Conservation (phyloP, 2,329 filamentous ascomycete genomes). For the Rhynchosporium agropyri region DNA sequence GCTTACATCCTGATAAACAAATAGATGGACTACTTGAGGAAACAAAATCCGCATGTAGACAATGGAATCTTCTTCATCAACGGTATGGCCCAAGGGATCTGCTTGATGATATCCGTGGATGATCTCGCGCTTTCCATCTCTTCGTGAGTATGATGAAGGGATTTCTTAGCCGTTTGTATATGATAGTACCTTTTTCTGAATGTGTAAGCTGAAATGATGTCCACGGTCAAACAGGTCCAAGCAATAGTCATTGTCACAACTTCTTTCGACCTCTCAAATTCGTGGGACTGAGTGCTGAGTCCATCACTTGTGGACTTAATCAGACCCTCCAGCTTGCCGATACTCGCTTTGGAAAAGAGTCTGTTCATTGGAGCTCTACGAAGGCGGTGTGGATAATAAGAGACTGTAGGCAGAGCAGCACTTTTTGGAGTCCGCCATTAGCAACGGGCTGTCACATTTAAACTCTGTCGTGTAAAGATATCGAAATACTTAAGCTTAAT, state of each 20-base stretch:
- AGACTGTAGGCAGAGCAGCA: slow-evolving; percentile 21
- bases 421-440: not conserved
- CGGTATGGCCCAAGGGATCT: slow-evolving; percentile 24
- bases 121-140: not conserved
- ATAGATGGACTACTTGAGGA: not conserved
- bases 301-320: slow-evolving; percentile 20
- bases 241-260: not conserved
- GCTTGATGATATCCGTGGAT: slow-evolving; percentile 5
- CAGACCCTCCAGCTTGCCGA: slow-evolving; percentile 19
- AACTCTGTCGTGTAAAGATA: no score
- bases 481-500: not conserved
- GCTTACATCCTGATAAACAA: slow-evolving; percentile 11
- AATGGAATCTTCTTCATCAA: slow-evolving; percentile 21
- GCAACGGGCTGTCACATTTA: no score
- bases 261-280: not conserved
- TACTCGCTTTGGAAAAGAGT: slow-evolving; percentile 26
- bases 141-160: not conserved
- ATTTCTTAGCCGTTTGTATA: not conserved
- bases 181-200: slow-evolving; percentile 11
- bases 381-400: slow-evolving; percentile 23
- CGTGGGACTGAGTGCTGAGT: not conserved
- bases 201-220: slow-evolving; percentile 12
- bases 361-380: slow-evolving; percentile 24
- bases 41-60: slow-evolving; percentile 15
- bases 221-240: slow-evolving; percentile 4